A percentile compares a stretch with the other conserved stretches of the same genome.
Conservation (phyloP, 1,139 yeast genomes). For the Candida glucosophila region DNA sequence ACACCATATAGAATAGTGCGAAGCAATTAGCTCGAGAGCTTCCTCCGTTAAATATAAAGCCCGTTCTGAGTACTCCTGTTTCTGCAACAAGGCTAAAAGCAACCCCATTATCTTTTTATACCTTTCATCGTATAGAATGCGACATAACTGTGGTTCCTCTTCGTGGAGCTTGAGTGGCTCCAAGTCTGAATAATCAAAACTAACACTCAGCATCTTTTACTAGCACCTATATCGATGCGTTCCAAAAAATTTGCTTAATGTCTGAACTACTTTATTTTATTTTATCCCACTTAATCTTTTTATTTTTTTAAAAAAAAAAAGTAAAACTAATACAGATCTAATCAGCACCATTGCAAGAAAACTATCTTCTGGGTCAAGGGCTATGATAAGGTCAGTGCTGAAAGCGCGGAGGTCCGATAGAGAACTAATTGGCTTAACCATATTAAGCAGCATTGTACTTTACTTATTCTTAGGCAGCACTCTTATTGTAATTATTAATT, state of each 20-base stretch:
- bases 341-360: too few species aligned
- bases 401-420: too few species aligned
- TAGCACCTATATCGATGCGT: not conserved
- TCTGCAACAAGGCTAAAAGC: constrained; percentile 51
- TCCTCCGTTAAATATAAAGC: constrained; percentile 58
- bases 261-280: too few species aligned
- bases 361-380: too few species aligned
- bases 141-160: constrained; percentile 52
- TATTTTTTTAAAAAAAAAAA: too few species aligned
- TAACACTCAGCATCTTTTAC: not conserved
- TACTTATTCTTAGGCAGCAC: too few species aligned
- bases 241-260: too few species aligned
- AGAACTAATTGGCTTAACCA: too few species aligned
- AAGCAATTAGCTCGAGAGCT: constrained; percentile 66
- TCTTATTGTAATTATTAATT: constrained; percentile 2
- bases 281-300: too few species aligned
- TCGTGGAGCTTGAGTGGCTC: constrained; percentile 33
- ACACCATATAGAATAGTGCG: constrained; percentile 89
- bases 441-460: too few species aligned
- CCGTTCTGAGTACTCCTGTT: constrained; percentile 58
- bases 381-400: too few species aligned
- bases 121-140: constrained; percentile 69
- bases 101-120: constrained; percentile 55
- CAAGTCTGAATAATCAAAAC: constrained; percentile 30
- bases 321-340: too few species aligned